A percentile compares a stretch with the other conserved stretches of the same genome.
Evolutionary conservation across 805 yeast genomes (phyloP).

Genomic region (Kazachstania taianensis): DNA sequence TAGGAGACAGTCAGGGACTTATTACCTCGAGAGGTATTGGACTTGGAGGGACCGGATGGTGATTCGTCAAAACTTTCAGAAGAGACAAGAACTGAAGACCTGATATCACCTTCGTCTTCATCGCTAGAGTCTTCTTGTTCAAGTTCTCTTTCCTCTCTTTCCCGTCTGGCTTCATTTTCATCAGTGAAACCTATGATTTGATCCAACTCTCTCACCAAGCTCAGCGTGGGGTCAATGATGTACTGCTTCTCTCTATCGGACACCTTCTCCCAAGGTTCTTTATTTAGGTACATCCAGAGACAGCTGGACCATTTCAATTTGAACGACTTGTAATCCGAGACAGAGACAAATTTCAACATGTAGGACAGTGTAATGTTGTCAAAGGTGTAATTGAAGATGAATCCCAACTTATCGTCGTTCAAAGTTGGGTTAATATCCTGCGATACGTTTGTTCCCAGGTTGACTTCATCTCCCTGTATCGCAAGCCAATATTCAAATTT

Average conservation of each 20-base stretch:
- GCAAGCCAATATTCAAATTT: slow-evolving; percentile 46
- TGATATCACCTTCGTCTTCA: slow-evolving; percentile 31
- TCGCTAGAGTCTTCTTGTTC: slow-evolving; percentile 32
- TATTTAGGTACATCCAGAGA: slow-evolving; percentile 53
- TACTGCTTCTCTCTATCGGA: slow-evolving; percentile 43
- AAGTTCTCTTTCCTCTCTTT: slow-evolving; percentile 23
- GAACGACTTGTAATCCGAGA: slow-evolving; percentile 37
- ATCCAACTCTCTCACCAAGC: slow-evolving; percentile 32
- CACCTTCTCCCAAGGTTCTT: slow-evolving; percentile 37
- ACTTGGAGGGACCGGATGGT: slow-evolving; percentile 7
- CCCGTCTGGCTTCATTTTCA: slow-evolving; percentile 28
- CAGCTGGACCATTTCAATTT: slow-evolving; percentile 43
- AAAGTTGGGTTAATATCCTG: slow-evolving; percentile 57
- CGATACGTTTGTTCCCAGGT: slow-evolving; percentile 34
- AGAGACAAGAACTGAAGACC: slow-evolving; percentile 14
- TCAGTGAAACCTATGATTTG: slow-evolving; percentile 21
- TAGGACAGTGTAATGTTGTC: slow-evolving; percentile 44
- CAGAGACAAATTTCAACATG: slow-evolving; percentile 44
- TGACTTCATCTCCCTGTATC: slow-evolving; percentile 25
- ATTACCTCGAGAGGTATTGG: slow-evolving; percentile 33
- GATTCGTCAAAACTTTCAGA: slow-evolving; percentile 15
- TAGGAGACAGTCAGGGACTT: slow-evolving; percentile 61
- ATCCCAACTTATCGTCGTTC: slow-evolving; percentile 40
- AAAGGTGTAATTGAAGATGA: slow-evolving; percentile 52
- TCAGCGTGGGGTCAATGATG: slow-evolving; percentile 39